Evolutionary conservation across 225 moss, liverwort and hornwort species (phyloP).

Genomic region (Rhytidiadelphus loreus): DNA sequence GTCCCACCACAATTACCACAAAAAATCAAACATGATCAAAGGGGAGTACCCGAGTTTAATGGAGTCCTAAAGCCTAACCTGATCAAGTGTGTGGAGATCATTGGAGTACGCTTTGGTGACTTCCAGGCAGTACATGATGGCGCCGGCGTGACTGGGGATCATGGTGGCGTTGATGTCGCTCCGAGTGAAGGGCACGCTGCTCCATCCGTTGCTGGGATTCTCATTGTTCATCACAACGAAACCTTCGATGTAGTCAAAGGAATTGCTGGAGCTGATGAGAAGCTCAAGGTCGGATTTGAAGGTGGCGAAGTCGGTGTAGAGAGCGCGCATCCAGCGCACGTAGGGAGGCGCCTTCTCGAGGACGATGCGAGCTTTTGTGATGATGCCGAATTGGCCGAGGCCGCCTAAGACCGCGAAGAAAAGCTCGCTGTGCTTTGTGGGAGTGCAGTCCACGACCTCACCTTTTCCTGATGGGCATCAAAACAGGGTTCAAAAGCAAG

Average conservation of each 20-base stretch:
- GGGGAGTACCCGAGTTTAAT: not conserved
- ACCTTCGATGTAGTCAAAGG: constrained; percentile 75
- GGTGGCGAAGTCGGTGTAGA: constrained; percentile 63
- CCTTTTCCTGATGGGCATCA: constrained; percentile 8
- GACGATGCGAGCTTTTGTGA: constrained; percentile 62
- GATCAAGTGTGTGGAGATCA: constrained; percentile 29
- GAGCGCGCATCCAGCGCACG: constrained; percentile 71
- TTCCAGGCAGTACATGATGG: constrained; percentile 54
- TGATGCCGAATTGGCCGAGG: constrained; percentile 84
- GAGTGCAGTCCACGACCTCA: constrained; percentile 47
- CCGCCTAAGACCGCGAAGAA: constrained; percentile 78
- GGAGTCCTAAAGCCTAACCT: constrained; percentile 14
- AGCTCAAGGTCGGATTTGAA: constrained; percentile 60
- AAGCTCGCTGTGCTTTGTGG: constrained; percentile 19
- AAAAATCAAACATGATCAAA: not conserved
- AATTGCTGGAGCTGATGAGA: constrained; percentile 18
- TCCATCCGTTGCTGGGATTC: constrained; percentile 43
- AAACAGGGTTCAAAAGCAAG: not conserved
- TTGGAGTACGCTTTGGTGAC: constrained; percentile 16
- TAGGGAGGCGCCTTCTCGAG: constrained; percentile 47
- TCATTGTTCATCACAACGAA: constrained; percentile 62
- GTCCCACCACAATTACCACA: not conserved
- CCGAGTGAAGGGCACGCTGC: constrained; percentile 47
- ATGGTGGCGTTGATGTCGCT: constrained; percentile 21
- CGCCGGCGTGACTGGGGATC: constrained; percentile 30